Conservation (phyloP, 441 rosid species). For the Melastoma candidum region DNA sequence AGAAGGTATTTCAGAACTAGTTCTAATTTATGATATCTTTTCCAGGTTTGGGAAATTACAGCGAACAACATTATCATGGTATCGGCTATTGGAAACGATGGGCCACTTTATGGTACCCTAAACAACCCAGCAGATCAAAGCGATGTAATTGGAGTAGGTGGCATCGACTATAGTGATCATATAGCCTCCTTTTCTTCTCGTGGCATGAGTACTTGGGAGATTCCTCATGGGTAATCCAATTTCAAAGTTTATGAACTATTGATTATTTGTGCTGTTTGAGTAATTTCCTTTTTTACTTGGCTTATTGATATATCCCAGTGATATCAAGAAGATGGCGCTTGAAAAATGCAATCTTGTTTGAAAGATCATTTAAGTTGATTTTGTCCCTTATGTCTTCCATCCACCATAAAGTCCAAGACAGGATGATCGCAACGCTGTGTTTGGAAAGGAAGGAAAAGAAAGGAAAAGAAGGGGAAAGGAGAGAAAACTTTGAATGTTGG, state of each 20-base stretch:
- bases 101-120: conserved; percentile 97
- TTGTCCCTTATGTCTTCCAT: no score
- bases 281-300: not conserved
- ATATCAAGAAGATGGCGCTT: not conserved
- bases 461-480: no score
- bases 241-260: conserved; percentile 1
- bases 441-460: no score
- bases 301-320: not conserved
- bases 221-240: conserved; percentile 86
- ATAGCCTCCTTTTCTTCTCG: conserved; percentile 98
- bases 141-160: conserved; percentile 98
- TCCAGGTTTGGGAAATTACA: conserved; percentile 97
- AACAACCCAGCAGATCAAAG: conserved; percentile 99
- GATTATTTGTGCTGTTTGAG: not conserved
- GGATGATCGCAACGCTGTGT: no score
- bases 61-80: conserved; percentile 98
- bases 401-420: no score
- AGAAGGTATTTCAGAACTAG: no score
- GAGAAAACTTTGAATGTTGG: no score
- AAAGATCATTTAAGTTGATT: no score
- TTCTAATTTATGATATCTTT: conserved; percentile 8
- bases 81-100: conserved; percentile 99
- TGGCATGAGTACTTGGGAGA: conserved; percentile 99
- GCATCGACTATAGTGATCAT: conserved; percentile 92
- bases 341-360: no score